Percentiles rank a stretch among this genome's conserved stretches.
Conservation (phyloP, 116 monocot species). For the Zostera marina region DNA sequence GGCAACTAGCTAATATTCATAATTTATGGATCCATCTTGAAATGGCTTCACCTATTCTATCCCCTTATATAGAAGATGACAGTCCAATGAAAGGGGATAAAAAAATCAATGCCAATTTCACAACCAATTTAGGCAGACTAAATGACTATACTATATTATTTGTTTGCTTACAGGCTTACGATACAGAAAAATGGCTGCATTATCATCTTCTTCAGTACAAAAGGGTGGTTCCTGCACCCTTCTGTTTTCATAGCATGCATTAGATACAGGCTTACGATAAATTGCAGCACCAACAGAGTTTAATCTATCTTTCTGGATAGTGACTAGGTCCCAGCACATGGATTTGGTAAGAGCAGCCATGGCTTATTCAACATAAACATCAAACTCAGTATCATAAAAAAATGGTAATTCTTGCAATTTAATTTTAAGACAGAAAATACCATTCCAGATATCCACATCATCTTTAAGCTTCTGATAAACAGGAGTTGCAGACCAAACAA, state of each 20-base stretch:
- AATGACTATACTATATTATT: no score
- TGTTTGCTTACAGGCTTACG: no score
- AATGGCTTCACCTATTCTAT: no score
- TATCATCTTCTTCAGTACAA: not conserved
- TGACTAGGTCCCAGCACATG: constrained; percentile 68
- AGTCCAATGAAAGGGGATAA: no score
- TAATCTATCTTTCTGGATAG: constrained; percentile 3
- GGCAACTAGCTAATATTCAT: no score
- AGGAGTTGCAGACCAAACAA: constrained; percentile 96
- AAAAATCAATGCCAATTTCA: no score
- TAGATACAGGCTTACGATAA: not conserved
- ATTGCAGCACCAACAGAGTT: constrained; percentile 4
- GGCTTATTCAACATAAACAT: constrained; percentile 24
- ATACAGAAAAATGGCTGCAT: no score
- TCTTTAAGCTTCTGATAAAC: constrained; percentile 88
- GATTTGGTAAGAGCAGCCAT: constrained; percentile 72
- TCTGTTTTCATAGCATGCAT: not conserved
- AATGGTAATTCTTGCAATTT: not conserved
- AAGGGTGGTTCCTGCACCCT: not conserved
- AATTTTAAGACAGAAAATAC: constrained; percentile 12
- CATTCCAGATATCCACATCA: constrained; percentile 86
- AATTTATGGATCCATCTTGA: no score
- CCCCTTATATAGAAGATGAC: no score
- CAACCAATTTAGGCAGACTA: no score
- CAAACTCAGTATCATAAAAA: constrained; percentile 2